Evolutionary conservation across 2,329 filamentous ascomycete species (phyloP), one percentile per base, ranked within the genome.

Genomic region (Amauroascus verrucosus): DNA sequence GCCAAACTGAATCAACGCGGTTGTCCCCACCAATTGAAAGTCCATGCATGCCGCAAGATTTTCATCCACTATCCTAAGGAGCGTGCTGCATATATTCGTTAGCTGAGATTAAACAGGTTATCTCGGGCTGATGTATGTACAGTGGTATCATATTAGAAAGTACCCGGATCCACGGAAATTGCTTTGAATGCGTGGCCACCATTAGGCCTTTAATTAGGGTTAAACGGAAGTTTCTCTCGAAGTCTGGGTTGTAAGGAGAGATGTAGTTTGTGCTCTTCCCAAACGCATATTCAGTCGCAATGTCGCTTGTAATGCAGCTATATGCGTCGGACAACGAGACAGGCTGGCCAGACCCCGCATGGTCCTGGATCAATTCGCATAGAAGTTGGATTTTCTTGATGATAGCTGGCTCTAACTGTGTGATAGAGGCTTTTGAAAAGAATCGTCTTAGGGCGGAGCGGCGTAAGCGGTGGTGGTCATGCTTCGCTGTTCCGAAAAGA

Each of bases 241-340:
- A 67, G 20, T 64, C 61, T 1, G 64, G 60, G 6, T 60, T 59
- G 28, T 66, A 63, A 8, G 66, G 59, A 57, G 64, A 67, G 45
- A 64, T 56, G 40, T 61, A 65, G 1, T 60, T 43, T 13, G 44
- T 47, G 28, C 59, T 14, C 58, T 48, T 14, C 59, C 62, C 59
- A 65, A 62, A 33, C 58, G 47, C 61, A 54, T 74, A 75, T 53
- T 72, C 65, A 56, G 70, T 72, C 56, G 75, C 71, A 40, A 75
- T 67, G 28, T 75, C 73, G 30, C 71, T 71, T 0, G 71, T 70
- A 5, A 58, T 43, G 43, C 52, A 55, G n/a, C 44, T 53, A 35
- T 45, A 58, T 9, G 51, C 57, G 8, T 54, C 38, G 11, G 57
- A 58, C 33, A 58, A n/a, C 6, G 49, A 32, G 20, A 58, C 33